Base-by-base conservation (phyloP, 1,284 basidiomycete species). In the Sporisorium iseilematis-ciliati region DNA sequence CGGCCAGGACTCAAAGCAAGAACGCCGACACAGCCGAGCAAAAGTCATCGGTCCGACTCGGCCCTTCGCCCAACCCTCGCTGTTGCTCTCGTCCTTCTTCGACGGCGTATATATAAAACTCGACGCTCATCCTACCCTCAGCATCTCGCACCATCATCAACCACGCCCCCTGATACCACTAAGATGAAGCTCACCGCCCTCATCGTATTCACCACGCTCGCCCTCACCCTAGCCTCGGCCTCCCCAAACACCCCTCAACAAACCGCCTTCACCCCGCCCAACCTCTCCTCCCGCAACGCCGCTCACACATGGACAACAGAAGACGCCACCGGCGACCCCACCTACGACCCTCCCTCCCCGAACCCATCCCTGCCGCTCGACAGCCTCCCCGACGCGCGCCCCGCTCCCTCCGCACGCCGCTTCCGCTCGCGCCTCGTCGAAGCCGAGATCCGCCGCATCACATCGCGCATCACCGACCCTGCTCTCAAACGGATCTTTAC, bases 351-450 rank as follows among this genome's bases (percentile, higher is more conserved):
- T 26, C 71, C 72, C 10, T n/a, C 42, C 7, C 63, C 65, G 7
- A 61, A 75, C 38, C 63, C 71, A 0, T 33, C 51, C 6, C 60
- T 77, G 4, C 72, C 77, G 0, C 75, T 79, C 45, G 54, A 63
- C 21, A 8, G 25, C 1, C 60, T 79, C 4, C 77, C 77, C 16
- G 67, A 79, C 31, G 72, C 77, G 0, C 56, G 77, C 4, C 77
- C 77, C 0, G 20, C 40, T 0, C 26, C 26, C 7, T 48, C 53
- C 16, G 7, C 50, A 2, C 65, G 77, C 4, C 66, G 72, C 7
- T 79, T 79, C 58, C 61, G 59, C 14, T 65, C 65, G 0, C 48
- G 45, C 4, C 59, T 78, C 10, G 75, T 79, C 33, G 77, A 79
- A 29, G 75, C 65, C 0, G 77, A 79, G 35, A 77, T 79, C 61